These are phyloP conservation scores for Malassezia pachydermatis DNA, from an alignment of 1,284 basidiomycete species.

Conservation along the genomic window DNA sequence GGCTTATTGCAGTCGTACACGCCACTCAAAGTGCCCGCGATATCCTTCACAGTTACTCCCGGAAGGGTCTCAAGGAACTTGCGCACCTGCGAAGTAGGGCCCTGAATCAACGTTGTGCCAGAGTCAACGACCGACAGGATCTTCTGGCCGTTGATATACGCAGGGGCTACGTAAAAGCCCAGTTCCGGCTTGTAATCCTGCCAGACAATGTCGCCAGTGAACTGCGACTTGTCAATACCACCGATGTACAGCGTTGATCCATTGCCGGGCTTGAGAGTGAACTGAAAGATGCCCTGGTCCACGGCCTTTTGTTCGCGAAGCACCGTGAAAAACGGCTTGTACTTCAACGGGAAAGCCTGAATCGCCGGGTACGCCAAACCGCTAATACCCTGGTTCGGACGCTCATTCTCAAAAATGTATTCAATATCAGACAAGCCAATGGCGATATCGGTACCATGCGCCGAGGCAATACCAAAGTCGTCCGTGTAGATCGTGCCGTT, in stretches of 20 bases:
- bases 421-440: slow-evolving; percentile 44
- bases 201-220: slow-evolving; percentile 48
- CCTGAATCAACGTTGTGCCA: slow-evolving; percentile 52
- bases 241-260: slow-evolving; percentile 58
- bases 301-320: slow-evolving; percentile 23
- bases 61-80: slow-evolving; percentile 52
- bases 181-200: slow-evolving; percentile 38
- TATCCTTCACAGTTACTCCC: slow-evolving; percentile 44
- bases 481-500: slow-evolving; percentile 55
- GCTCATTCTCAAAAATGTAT: slow-evolving; percentile 38
- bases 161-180: slow-evolving; percentile 42
- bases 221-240: slow-evolving; percentile 28
- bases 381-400: slow-evolving; percentile 38
- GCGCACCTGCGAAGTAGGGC: slow-evolving; percentile 43
- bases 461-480: slow-evolving; percentile 49
- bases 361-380: slow-evolving; percentile 46
- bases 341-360: slow-evolving; percentile 23
- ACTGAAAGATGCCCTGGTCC: slow-evolving; percentile 46
- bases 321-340: slow-evolving; percentile 29
- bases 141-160: slow-evolving; percentile 30
- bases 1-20: slow-evolving; percentile 31
- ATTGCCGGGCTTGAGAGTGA: slow-evolving; percentile 52
- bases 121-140: slow-evolving; percentile 54
- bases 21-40: slow-evolving; percentile 44
- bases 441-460: slow-evolving; percentile 40